These are phyloP conservation scores for Penicilliopsis zonata DNA, from an alignment of 495 filamentous ascomycete genomes.

Conservation along the genomic window DNA sequence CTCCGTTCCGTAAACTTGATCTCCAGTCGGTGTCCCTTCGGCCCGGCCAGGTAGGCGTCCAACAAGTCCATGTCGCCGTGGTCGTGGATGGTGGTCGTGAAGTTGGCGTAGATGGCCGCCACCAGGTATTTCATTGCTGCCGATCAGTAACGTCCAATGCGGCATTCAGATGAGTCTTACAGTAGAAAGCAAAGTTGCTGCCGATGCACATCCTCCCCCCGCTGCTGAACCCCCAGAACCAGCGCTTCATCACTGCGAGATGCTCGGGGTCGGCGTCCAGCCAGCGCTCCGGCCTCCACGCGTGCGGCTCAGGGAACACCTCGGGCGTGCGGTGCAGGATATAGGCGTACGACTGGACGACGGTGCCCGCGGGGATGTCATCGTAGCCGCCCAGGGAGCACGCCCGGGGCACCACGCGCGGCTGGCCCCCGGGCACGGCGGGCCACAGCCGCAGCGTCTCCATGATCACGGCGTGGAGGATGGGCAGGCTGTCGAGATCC, in stretches of 20 bases:
- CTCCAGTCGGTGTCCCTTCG: too few species aligned
- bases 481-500: conserved; percentile 48
- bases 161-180: too few species aligned
- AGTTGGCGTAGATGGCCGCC: conserved; percentile 54
- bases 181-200: conserved; percentile 60
- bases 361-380: conserved; percentile 45
- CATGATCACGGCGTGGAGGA: conserved; percentile 56
- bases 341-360: conserved; percentile 51
- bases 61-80: too few species aligned
- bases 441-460: conserved; percentile 61
- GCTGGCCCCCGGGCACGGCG: conserved; percentile 54
- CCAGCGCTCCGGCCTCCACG: conserved; percentile 48
- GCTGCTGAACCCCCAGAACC: conserved; percentile 69
- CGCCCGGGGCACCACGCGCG: conserved; percentile 48
- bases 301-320: conserved; percentile 40
- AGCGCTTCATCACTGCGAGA: conserved; percentile 40
- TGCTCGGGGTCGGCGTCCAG: conserved; percentile 20
- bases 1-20: too few species aligned
- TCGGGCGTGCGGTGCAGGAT: conserved; percentile 50
- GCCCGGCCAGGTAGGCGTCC: too few species aligned
- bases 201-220: conserved; percentile 73
- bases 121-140: conserved; percentile 50
- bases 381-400: conserved; percentile 16
- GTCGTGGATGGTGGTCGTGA: conserved; percentile 40
- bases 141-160: too few species aligned